Evolutionary conservation across 2,329 filamentous ascomycete species (phyloP), one percentile per base, ranked within the genome.

Genomic region (Venturia oleaginea): DNA sequence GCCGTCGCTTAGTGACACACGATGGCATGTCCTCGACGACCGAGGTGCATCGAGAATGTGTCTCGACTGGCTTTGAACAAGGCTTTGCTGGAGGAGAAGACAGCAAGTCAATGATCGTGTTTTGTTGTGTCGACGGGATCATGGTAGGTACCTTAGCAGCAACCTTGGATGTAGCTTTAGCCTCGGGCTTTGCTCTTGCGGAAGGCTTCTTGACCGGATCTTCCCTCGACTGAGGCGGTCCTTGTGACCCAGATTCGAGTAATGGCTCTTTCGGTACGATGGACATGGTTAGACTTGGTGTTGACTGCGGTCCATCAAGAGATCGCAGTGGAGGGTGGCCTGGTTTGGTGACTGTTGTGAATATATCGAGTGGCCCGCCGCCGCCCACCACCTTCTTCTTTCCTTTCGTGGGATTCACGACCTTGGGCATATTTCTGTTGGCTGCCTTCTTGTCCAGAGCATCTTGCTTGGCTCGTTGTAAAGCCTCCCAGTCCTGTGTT

Each of bases 401-500:
- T 2, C 68, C 43, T n/a, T 62, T 69, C 60, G 68, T 72, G 17
- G 38, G 13, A 11, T 40, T 40, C 13, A 40, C 38, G 24, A 67
- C 43, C 55, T 69, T 72, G 4, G 70, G 59, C 19, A 65, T 68
- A 22, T 43, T 42, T 34, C 34, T 43, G 34, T n/a, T 37, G 4
- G 48, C 48, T 5, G 51, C 30, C n/a, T 51, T 62, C 22, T 17
- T 57, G 15, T 65, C 42, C 17, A 57, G 4, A 17, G 57, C 19
- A 34, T 51, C 30, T 17, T 32, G 27, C 1, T 72, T 69, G 62
- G 71, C 69, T 22, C 68, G 65, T 15, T 70, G 66, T n/a, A 67
- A 71, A 27, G 77, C 79, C 69, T 90, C 83, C 82, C 88, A 92
- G 51, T 84, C 83, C 67, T 86, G 80, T 0, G 90, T 82, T 34